Evolutionary conservation across 2,329 filamentous ascomycete species (phyloP), one percentile per base, ranked within the genome.

Genomic region (Sodiomyces alkalinus): DNA sequence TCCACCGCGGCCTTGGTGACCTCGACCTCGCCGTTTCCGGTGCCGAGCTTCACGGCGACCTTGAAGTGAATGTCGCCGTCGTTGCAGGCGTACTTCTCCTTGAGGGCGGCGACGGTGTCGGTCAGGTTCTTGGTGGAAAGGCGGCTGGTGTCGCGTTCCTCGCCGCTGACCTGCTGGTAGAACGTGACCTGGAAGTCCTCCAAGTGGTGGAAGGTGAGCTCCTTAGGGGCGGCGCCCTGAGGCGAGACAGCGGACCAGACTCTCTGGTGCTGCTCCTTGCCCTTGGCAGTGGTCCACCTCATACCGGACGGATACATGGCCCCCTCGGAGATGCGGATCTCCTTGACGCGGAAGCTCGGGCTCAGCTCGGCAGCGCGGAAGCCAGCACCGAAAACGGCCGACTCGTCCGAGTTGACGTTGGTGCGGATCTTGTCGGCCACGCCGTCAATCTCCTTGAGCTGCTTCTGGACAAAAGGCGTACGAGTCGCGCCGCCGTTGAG

Each of bases 401-500:
- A 80, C 56, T 98, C 90, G 45, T 98, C 90, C 8, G 87, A 80
- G 57, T 98, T 98, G 47, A 98, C 90, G 43, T 92, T 98, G 46
- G 77, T 80, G 39, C 85, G 78, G 34, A 98, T 64, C 61, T 92
- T 94, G 28, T 79, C 73, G 6, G 74, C 55, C 12, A 66, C 69
- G 20, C 81, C 80, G 28, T 75, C 68, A 23, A 80, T 54, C 36
- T 73, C 70, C 55, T 94, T 85, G 11, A 98, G 71, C 43, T 79
- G 68, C 54, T 77, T 87, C 52, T 96, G 87, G 8, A 98, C 82
- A 43, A 96, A 94, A 0, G 90, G 90, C 7, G 87, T 96, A 35
- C 90, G 74, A 25, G 83, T 77, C 24, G 77, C 78, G 41, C 90
- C 90, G 40, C 90, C 90, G 45, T 94, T 85, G 22, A 98, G 73